Base-by-base conservation (phyloP, 2,329 filamentous ascomycete genomes). In the Colletotrichum sidae region DNA sequence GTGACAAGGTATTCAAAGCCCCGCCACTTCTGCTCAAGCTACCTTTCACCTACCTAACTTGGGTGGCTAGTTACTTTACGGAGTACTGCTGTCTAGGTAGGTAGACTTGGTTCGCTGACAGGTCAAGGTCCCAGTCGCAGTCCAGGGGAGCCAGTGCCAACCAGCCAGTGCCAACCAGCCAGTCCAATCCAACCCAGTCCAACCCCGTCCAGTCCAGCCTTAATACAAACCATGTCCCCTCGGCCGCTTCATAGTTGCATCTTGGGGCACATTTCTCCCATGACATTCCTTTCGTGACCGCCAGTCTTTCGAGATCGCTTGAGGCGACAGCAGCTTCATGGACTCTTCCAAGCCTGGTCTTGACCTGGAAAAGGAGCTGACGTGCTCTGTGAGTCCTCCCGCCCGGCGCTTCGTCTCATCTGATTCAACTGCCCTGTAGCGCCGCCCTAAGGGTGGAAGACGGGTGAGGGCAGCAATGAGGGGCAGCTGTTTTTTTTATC, bases 361-460 rank as follows among this genome's bases (percentile, higher is more conserved):
- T 73, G 93, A 96, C 78, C 84, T 97, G 72, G 96, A 97, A 81
- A 95, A 91, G 79, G 96, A 99, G 86, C 83, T 98, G 80, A 94
- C 91, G 58, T 98, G 95, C 83, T 97, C 95, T 76, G 94, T 97
- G 86, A 81, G 92, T 88, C 25, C 2, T 44, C 25, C 38, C 55
- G 46, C 50, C 44, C 17, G 6, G 42, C 25, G n/a, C 44, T 57
- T 53, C 62, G 56, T 64, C 57, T 67, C 50, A 46, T 62, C 61
- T 63, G 62, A 55, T 60, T 68, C 61, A 53, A 51, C 66, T 25
- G 52, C 66, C 46, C 17, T 38, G 60, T 62, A 55, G 47, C 46
- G 50, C 35, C 47, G 38, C 54, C 63, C 62, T 56, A 71, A 58
- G 34, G 59, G 17, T 37, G 17, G 50, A 11, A 39, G 34, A 33